Conservation (phyloP, 78 protist species). For the Cavenderia fasciculata region DNA sequence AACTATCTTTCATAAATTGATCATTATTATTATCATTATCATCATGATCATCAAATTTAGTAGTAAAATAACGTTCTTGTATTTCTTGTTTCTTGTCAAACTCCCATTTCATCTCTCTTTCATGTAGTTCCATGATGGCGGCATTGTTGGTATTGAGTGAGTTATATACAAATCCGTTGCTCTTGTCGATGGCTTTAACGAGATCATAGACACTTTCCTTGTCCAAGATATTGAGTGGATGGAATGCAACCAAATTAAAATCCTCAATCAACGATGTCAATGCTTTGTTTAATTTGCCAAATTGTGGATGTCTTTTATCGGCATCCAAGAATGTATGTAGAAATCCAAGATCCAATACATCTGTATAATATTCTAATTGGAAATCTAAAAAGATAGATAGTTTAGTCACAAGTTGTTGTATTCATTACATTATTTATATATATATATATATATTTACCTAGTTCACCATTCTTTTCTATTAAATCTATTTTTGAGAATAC, state of each 20-base stretch:
- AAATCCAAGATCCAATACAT: constrained; percentile 77
- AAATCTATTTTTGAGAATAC: constrained; percentile 97
- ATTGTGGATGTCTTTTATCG: constrained; percentile 17
- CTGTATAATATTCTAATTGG: constrained; percentile 89
- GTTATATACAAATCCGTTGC: constrained; percentile 82
- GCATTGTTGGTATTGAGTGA: constrained; percentile 22
- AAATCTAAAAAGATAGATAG: constrained; percentile 81
- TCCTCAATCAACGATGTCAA: constrained; percentile 89
- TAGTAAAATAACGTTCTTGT: constrained; percentile 57
- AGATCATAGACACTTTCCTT: constrained; percentile 52
- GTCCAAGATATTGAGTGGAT: constrained; percentile 78
- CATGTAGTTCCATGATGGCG: constrained; percentile 45
- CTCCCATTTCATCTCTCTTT: constrained; percentile 55
- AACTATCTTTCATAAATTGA: no score
- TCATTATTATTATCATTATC: not conserved
- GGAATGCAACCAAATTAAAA: constrained; percentile 88
- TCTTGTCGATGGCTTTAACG: constrained; percentile 75
- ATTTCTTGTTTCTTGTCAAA: constrained; percentile 58
- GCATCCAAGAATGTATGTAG: constrained; percentile 11
- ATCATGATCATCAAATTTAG: not conserved
- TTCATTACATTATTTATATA: not conserved
- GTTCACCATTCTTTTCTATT: constrained; percentile 71
- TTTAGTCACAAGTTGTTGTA: not conserved
- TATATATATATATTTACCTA: not conserved
- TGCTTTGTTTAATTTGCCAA: constrained; percentile 65